Conservation (phyloP, 2,329 filamentous ascomycete genomes). For the Arthrobotrys sphaeroides region DNA sequence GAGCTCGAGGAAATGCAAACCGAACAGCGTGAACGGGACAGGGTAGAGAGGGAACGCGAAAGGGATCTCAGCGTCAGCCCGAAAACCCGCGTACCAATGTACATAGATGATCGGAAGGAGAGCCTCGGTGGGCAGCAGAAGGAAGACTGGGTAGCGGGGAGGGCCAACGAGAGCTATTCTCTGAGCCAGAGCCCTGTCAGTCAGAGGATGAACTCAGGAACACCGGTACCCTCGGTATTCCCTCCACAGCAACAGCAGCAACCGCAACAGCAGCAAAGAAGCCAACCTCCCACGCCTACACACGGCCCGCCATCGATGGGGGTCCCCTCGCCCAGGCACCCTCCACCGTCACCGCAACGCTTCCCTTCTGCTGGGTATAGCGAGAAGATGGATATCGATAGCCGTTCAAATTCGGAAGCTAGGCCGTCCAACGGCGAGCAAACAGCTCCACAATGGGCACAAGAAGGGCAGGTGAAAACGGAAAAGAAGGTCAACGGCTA, state of each 20-base stretch:
- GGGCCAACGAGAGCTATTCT: conserved; percentile 41
- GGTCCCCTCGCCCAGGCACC: conserved; percentile 38
- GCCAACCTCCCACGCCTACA: conserved; percentile 42
- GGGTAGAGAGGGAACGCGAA: conserved; percentile 61
- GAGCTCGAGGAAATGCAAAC: conserved; percentile 47
- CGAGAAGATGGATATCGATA: conserved; percentile 51
- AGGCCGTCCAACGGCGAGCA: conserved; percentile 38
- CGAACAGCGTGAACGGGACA: conserved; percentile 46
- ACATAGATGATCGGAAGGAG: conserved; percentile 49
- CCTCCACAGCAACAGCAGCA: conserved; percentile 12
- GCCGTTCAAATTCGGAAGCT: conserved; percentile 36
- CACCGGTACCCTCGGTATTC: conserved; percentile 26
- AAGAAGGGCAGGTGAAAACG: conserved; percentile 42
- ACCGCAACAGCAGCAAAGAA: conserved; percentile 16
- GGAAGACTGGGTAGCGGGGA: conserved; percentile 44
- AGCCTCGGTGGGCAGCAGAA: conserved; percentile 34
- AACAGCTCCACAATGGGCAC: conserved; percentile 45
- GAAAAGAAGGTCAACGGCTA: conserved; percentile 51
- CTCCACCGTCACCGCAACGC: conserved; percentile 45
- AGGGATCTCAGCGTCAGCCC: conserved; percentile 79
- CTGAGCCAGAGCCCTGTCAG: conserved; percentile 40
- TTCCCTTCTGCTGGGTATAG: conserved; percentile 30
- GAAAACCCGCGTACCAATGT: conserved; percentile 70
- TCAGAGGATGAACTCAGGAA: conserved; percentile 42
- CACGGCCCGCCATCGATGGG: conserved; percentile 29